Evolutionary conservation across 2,329 filamentous ascomycete species (phyloP).

Genomic region (Diatrype stigma): DNA sequence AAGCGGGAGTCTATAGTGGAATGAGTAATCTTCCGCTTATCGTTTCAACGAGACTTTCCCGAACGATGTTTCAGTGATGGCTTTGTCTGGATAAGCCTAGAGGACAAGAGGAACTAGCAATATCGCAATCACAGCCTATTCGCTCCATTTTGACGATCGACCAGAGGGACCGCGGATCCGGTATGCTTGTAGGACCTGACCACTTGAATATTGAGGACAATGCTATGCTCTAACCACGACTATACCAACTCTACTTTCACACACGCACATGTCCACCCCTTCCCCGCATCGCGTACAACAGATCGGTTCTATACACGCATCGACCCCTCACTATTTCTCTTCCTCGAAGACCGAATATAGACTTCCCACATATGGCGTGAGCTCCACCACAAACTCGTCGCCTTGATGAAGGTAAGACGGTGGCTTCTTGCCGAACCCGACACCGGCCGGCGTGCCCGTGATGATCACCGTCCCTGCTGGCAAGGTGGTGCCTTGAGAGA

Average conservation of each 20-base stretch:
- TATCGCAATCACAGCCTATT: neutral
- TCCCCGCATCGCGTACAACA: neutral
- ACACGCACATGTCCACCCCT: neutral
- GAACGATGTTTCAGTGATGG: too few species aligned
- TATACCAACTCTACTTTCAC: neutral
- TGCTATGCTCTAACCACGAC: neutral
- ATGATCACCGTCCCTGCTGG: constrained; percentile 38
- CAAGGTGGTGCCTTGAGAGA: constrained; percentile 40
- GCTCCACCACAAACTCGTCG: constrained; percentile 40
- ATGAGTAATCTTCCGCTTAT: too few species aligned
- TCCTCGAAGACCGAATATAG: constrained; percentile 34
- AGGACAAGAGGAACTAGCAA: neutral
- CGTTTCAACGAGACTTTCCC: too few species aligned
- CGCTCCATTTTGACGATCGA: neutral
- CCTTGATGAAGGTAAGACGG: constrained; percentile 34
- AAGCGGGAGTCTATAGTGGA: too few species aligned
- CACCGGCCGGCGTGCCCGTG: constrained; percentile 39
- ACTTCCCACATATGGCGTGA: constrained; percentile 39
- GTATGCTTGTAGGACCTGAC: neutral
- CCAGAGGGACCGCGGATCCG: neutral
- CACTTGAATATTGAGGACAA: neutral
- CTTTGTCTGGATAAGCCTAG: too few species aligned
- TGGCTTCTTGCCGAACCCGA: constrained; percentile 34
- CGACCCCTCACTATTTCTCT: constrained; percentile 24
- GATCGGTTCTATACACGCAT: neutral